These are phyloP conservation scores for Metschnikowia similis DNA, from an alignment of 805 yeast genomes.

Conservation along the genomic window DNA sequence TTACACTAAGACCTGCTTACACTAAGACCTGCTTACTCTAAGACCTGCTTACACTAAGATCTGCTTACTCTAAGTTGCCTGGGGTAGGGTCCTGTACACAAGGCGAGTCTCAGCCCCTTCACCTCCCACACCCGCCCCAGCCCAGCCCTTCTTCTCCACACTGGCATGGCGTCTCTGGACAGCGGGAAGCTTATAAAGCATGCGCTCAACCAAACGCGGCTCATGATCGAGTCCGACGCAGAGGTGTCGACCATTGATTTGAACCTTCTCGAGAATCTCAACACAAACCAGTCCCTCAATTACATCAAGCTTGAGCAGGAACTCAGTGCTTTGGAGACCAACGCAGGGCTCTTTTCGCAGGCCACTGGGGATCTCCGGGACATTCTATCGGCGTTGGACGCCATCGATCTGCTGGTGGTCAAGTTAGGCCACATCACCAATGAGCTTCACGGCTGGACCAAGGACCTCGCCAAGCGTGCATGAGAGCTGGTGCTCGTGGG, in stretches of 20 bases:
- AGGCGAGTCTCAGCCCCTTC: too few species aligned
- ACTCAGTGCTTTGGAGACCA: conserved; percentile 41
- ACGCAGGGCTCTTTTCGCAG: conserved; percentile 27
- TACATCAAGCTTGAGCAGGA: conserved; percentile 42
- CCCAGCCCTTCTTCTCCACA: background rate
- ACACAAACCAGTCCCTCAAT: conserved; percentile 55
- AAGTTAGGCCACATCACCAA: conserved; percentile 37
- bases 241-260: conserved; percentile 42
- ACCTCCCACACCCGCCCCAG: background rate
- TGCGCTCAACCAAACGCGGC: conserved; percentile 28
- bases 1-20: too few species aligned
- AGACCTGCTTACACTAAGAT: too few species aligned
- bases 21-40: too few species aligned
- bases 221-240: conserved; percentile 37
- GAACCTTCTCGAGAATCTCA: conserved; percentile 49
- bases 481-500: background rate
- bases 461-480: conserved; percentile 2
- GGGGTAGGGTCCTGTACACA: background rate
- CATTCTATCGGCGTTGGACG: conserved; percentile 21
- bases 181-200: conserved; percentile 25
- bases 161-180: conserved; percentile 24
- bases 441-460: conserved; percentile 10
- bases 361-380: conserved; percentile 22
- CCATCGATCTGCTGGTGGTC: conserved; percentile 32
- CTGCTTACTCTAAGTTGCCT: too few species aligned